Evolutionary conservation across 257 asterid species (phyloP), one percentile per base, ranked within the genome.

Genomic region (Solanum bulbocastanum): DNA sequence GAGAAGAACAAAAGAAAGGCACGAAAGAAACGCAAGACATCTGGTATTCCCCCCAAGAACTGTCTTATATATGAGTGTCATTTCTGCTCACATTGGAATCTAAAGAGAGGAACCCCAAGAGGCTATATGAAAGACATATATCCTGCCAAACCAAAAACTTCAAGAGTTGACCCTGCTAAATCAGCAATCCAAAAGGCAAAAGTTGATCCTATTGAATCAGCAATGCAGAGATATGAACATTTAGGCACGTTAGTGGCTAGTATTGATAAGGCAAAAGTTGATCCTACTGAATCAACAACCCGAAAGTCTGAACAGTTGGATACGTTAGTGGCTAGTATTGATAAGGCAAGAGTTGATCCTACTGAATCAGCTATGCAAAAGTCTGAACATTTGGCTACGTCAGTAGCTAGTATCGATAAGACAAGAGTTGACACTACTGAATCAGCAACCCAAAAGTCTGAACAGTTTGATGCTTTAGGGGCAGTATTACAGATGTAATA

Each of bases 21-120:
- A 36, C 87, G 75, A 11, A 89, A 58, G 25, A 90, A 88, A 40
- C 79, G 84, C 88, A 95, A 92, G 89, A 93, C 89, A 83, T 69
- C 90, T 1, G 90, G 83, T 65, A 60, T 42, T 20, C 36, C 84
- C 75, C 73, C 89, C 0, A 92, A 95, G 87, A 97, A 95, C 72
- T 89, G 35, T 33, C 35, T 33, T 87, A 93, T 95, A 18, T 95
- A 92, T 91, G 91, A 25, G 13, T 97, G 98, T 65, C 94, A 95
- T 83, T 91, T 91, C 85, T 97, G 98, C 78, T 92, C 91, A 35
- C 97, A 95, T 89, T 91, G 25, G 10, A 96, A 95, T 87, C 15
- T 88, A 56, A 91, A 91, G 95, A 91, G 95, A 90, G 98, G 99
- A 89, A 93, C 98, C 10, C 90, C 96, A 2, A 93, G 90, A 81